These are phyloP conservation scores for Ceratobasidium sp. DNA, from an alignment of 1,284 basidiomycete species.

Conservation along the genomic window DNA sequence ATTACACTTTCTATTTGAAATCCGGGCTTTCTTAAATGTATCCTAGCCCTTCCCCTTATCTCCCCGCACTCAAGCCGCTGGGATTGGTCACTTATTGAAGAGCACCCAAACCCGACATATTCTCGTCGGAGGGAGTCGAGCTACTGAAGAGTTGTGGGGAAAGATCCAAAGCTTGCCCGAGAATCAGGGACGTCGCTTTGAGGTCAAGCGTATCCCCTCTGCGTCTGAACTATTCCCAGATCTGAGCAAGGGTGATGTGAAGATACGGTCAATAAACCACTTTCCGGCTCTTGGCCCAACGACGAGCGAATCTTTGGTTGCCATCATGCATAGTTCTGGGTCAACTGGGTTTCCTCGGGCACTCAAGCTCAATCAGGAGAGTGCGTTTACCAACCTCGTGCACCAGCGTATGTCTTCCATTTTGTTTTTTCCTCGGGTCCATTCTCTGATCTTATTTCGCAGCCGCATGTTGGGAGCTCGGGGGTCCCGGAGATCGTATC, in stretches of 20 bases:
- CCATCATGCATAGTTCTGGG: slow-evolving; percentile 32
- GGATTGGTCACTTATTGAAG: slow-evolving; percentile 18
- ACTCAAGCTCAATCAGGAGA: neutral
- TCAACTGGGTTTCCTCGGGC: slow-evolving; percentile 27
- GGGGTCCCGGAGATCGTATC: slow-evolving; percentile 9
- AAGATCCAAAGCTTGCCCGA: slow-evolving; percentile 8
- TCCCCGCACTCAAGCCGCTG: slow-evolving; percentile 23
- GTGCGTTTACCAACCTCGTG: neutral
- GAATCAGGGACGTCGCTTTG: neutral
- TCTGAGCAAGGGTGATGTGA: neutral
- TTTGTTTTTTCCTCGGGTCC: neutral
- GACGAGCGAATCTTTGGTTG: neutral
- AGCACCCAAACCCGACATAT: slow-evolving; percentile 3
- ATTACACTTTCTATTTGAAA: neutral
- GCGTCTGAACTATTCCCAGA: neutral
- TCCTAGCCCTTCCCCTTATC: slow-evolving; percentile 33
- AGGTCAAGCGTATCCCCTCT: neutral
- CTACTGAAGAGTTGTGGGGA: neutral
- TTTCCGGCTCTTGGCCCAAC: slow-evolving; percentile 10
- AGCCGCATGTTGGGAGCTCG: slow-evolving; percentile 17
- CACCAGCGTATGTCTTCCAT: slow-evolving; percentile 4
- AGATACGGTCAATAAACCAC: neutral
- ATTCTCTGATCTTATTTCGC: neutral
- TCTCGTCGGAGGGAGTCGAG: slow-evolving; percentile 1
- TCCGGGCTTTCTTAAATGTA: neutral